Evolutionary conservation across 495 filamentous ascomycete species (phyloP), one percentile per base, ranked within the genome.

Genomic region (Aspergillus funiculosus): DNA sequence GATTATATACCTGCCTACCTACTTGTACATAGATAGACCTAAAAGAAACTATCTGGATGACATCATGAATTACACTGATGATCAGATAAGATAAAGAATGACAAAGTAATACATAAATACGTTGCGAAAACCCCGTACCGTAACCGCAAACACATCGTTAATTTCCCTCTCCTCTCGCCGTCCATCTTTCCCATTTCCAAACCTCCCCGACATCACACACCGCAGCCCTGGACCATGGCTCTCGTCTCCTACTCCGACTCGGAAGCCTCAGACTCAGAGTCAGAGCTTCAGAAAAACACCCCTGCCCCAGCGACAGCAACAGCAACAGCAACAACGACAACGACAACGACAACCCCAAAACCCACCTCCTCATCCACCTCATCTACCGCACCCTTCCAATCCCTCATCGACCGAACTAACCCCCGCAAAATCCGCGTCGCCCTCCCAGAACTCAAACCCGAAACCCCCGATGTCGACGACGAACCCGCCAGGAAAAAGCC

Each of bases 191-290:
- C n/a, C n/a, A 18, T 8, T 2, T 15, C 30, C 30, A 27, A 24
- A 17, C 35, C 24, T 26, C 36, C 22, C 11, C 37, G 13, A 14
- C 32, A 8, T n/a, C 32, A 25, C 18, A 18, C 25, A 46, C 15
- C 26, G 11, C 19, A 39, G 19, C 19, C 10, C 22, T n/a, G 27
- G 50, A 53, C 28, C 31, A 94, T 92, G 87, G 79, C 69, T 20
- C 69, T 92, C 21, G 86, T 92, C 41, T 78, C 83, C 46, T 92
- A 94, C 56, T 88, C 88, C 24, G 89, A 92, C 54, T 94, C 87
- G 0, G 89, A 94, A 51, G 79, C 68, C 26, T 85, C 85, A 10
- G 87, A 90, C 30, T 54, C 63, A n/a, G 76, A 84, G 38, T 53
- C 58, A 19, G 41, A 53, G 10, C 9, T 5, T 17, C 31, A 68